Base-by-base conservation (phyloP, 2,329 filamentous ascomycete genomes). In the Ophiostoma piceae region DNA sequence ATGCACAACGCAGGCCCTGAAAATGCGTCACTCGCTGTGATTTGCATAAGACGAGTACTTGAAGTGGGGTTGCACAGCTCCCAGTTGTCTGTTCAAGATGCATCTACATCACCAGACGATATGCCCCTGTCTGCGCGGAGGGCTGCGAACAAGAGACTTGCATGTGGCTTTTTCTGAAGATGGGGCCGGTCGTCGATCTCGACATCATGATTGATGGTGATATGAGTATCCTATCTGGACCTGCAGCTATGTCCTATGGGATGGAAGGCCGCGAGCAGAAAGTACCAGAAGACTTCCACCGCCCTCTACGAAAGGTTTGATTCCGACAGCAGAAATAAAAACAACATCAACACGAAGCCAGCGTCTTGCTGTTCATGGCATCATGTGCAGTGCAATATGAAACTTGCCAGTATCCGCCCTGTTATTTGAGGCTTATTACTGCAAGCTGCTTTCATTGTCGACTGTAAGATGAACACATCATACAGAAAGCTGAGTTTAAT, bases 311-410 rank as follows among this genome's bases (percentile, higher is more conserved):
- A 8, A 35, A 35, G 35, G 8, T 35, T 35, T 2, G 4, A 8
- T 35, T 35, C 35, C 26, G 26, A 29, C 26, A 29, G 35, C 35
- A 35, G 3, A 5, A 35, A 43, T 26, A 14, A 29, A n/a, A 26
- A 8, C 29, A 16, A 19, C 5, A 32, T 35, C 12, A 19, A 16
- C 14, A 64, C 60, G 60, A 64, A 35, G 5, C 14, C 57, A 62
- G 8, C 37, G 62, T 35, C 39, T 65, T 26, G 62, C 19, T 65
- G 35, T 65, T 19, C 32, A 41, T 65, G 62, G 35, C 35, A 65
- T 22, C 62, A n/a, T 41, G 19, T 22, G 60, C 12, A 8, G n/a
- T 57, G 22, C 26, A 32, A 60, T 62, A 62, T 26, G 32, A 65
- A 41, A 39, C 35, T 41, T 57, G 51, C 51, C 16, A 26, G 22